A percentile compares a stretch with the other conserved stretches of the same genome.
Evolutionary conservation across 805 yeast genomes (phyloP).

Genomic region (Myxozyma udenii): DNA sequence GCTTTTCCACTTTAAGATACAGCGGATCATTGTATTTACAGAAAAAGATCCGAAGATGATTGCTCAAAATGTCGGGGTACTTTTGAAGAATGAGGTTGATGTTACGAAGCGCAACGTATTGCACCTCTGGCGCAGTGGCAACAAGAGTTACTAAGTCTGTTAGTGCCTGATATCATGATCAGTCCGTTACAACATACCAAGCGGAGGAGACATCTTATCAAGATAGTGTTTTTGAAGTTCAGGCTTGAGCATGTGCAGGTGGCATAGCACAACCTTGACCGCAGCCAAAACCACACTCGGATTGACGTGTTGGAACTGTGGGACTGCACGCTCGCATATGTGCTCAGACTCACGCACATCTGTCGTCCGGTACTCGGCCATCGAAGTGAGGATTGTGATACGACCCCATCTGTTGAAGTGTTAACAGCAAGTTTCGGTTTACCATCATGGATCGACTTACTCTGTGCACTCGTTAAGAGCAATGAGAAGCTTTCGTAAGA

Average conservation of each 20-base stretch:
- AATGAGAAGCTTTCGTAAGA: slow-evolving; percentile 58
- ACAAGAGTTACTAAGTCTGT: slow-evolving; percentile 71
- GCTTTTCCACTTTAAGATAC: slow-evolving; percentile 82
- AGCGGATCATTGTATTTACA: slow-evolving; percentile 84
- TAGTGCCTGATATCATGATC: slow-evolving; percentile 37
- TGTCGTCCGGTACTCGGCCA: slow-evolving; percentile 64
- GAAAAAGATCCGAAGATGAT: slow-evolving; percentile 84
- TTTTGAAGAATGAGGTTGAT: slow-evolving; percentile 85
- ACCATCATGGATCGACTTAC: slow-evolving; percentile 20
- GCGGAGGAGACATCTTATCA: slow-evolving; percentile 36
- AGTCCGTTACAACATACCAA: slow-evolving; percentile 11
- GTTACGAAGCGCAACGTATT: slow-evolving; percentile 87
- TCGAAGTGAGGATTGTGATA: slow-evolving; percentile 77
- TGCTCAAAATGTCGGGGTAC: slow-evolving; percentile 73
- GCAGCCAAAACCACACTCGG: slow-evolving; percentile 90
- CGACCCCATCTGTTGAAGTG: slow-evolving; percentile 69
- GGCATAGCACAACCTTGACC: slow-evolving; percentile 73
- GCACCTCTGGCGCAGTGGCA: slow-evolving; percentile 89
- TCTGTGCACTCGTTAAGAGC: slow-evolving; percentile 97
- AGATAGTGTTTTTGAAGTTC: slow-evolving; percentile 29
- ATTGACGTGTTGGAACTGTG: slow-evolving; percentile 95
- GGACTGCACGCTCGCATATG: slow-evolving; percentile 83
- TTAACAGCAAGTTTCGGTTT: neutral
- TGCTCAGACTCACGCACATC: slow-evolving; percentile 69
- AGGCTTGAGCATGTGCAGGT: slow-evolving; percentile 48